Base-by-base conservation (phyloP, 2,329 filamentous ascomycete genomes). In the Colletotrichum salicis region DNA sequence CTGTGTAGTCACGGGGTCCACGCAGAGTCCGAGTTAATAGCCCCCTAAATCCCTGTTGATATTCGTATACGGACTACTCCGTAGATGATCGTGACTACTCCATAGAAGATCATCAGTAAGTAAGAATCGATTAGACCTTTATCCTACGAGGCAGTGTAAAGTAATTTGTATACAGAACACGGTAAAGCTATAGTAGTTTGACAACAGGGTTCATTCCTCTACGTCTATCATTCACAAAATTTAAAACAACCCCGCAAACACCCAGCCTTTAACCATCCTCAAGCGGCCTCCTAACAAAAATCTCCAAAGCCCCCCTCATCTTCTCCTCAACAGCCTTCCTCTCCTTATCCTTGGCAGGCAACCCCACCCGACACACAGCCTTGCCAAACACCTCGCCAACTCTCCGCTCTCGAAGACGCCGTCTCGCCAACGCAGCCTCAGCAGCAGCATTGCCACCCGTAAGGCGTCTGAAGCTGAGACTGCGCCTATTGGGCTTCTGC, bases 331-430 rank as follows among this genome's bases (percentile, higher is more conserved):
- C 80, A 0, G 83, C 81, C 71, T 86, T 91, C 74, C 83, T 88
- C 71, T 93, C 92, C 80, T 89, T 86, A 2, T 83, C 83, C 69
- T 81, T 84, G 48, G 76, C 76, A 48, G 64, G 76, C 54, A 67
- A 35, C 2, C 83, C 78, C 2, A 83, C 79, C 8, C 91, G 86
- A 71, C 95, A 92, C 13, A 94, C 84, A 0, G 89, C 84, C 1
- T 84, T 83, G 1, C 89, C 89, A 74, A 96, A 92, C 0, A 94
- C 82, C 61, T 90, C 88, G 0, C 92, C 91, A 51, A 92, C 89
- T 48, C 86, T 86, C 69, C 82, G 87, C 80, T 92, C 90, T 64
- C 91, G 87, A 1, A 86, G 84, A 72, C 88, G 84, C 66, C 91
- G 85, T 74, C 87, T 88, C 0, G 85, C 85, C 59, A 79, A 54